Conservation (phyloP, 768 basidiomycete genomes). For the Tylopilus sp. region DNA sequence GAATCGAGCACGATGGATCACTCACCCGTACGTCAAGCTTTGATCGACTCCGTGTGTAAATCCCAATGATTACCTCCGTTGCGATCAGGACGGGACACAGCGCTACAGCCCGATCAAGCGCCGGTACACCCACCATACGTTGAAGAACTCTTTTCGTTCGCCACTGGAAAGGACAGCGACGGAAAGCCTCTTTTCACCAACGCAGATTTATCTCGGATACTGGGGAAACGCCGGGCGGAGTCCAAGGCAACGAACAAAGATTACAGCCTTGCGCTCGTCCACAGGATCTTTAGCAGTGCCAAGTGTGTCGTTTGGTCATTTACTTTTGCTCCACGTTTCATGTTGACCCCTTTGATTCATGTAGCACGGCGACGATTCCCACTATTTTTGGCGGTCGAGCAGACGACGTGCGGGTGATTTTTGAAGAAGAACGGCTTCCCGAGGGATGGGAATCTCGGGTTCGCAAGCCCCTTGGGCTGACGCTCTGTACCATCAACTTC, state of each 20-base stretch:
- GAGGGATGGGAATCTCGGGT: slow-evolving; percentile 67
- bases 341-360: neutral
- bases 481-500: slow-evolving; percentile 52
- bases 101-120: slow-evolving; percentile 49
- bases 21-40: slow-evolving; percentile 24
- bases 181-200: slow-evolving; percentile 48
- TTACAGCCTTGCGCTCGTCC: slow-evolving; percentile 46
- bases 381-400: slow-evolving; percentile 44
- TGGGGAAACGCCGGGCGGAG: slow-evolving; percentile 60
- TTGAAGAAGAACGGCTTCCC: slow-evolving; percentile 70
- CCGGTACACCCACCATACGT: slow-evolving; percentile 48
- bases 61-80: neutral
- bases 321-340: neutral
- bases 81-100: slow-evolving; percentile 50
- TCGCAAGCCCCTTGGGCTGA: slow-evolving; percentile 53
- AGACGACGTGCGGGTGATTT: slow-evolving; percentile 48
- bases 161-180: slow-evolving; percentile 53
- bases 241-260: slow-evolving; percentile 50
- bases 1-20: slow-evolving; percentile 21
- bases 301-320: slow-evolving; percentile 46
- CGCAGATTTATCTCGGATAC: slow-evolving; percentile 55
- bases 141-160: slow-evolving; percentile 54
- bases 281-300: slow-evolving; percentile 61
- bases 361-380: slow-evolving; percentile 59
- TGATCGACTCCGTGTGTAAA: neutral